These are phyloP conservation scores for Endogone sp. DNA, from an alignment of 192 early-diverging fungal species.

Conservation along the genomic window DNA sequence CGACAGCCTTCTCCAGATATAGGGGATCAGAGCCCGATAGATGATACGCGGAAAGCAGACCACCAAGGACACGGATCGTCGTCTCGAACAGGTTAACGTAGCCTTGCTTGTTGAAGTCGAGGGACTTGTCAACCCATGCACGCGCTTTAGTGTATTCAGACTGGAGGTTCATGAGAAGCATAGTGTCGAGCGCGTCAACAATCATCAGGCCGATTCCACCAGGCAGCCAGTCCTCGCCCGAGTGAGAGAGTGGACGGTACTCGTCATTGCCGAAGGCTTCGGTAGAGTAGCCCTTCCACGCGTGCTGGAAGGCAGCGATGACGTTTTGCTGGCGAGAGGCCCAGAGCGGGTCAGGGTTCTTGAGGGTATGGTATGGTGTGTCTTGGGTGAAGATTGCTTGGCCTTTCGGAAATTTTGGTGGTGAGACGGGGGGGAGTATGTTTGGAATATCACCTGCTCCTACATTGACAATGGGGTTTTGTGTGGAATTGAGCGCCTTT, in stretches of 20 bases:
- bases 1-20: constrained; percentile 65
- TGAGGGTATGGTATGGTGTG: constrained; percentile 11
- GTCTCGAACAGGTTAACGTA: constrained; percentile 82
- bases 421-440: not conserved
- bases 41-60: constrained; percentile 77
- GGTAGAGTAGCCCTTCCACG: constrained; percentile 77
- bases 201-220: constrained; percentile 79
- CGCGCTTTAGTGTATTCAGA: constrained; percentile 71
- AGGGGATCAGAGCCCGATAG: constrained; percentile 61
- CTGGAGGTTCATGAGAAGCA: constrained; percentile 70
- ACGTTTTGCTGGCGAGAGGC: constrained; percentile 54
- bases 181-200: constrained; percentile 82
- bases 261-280: constrained; percentile 87
- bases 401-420: not conserved
- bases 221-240: constrained; percentile 59
- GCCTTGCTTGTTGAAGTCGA: constrained; percentile 66
- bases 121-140: constrained; percentile 49
- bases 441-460: not conserved
- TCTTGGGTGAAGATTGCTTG: constrained; percentile 11
- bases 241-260: constrained; percentile 67
- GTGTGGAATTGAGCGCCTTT: not conserved
- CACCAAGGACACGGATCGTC: constrained; percentile 83
- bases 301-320: constrained; percentile 62
- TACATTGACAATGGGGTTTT: no score
- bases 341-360: constrained; percentile 23